Base-by-base conservation (phyloP, 2,329 filamentous ascomycete species). In the Stachybotrys chartarum region DNA sequence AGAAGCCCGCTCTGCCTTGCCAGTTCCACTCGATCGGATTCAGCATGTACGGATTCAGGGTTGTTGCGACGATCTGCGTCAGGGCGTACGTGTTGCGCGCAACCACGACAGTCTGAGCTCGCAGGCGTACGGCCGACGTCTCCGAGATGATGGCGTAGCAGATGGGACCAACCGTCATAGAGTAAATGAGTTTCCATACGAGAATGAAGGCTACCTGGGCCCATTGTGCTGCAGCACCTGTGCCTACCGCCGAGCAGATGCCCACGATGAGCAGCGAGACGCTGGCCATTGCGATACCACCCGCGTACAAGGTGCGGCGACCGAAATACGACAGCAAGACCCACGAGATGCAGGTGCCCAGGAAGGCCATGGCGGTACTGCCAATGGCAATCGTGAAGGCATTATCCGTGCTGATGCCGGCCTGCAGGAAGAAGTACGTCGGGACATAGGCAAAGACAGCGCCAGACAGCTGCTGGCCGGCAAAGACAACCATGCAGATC, bases 401-500 rank as follows among this genome's bases (percentile, higher is more conserved):
- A 8, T 69, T 64, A 1, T 64, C 60, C 5, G 69, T 65, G 5
- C 66, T 59, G 30, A 78, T 66, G 17, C 78, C 76, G 0, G 74
- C 70, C 53, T 76, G 74, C 35, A 72, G 64, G 62, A 76, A 77
- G 63, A 79, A 78, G 60, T 74, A 77, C 16, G 80, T 83, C 0
- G 71, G 68, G 2, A 66, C 71, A 49, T 74, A 75, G 54, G 71
- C 70, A 48, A 75, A 67, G 8, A 69, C 68, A 31, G 69, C 68
- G 7, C 75, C 70, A 17, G 68, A 66, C 1, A 72, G 66, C 30
- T 73, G 70, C 54, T 78, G 75, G 0, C 66, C 70, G 7, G 70
- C 61, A 52, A 74, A 74, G 6, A 69, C 76, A 64, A 79, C 56
- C 60, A 72, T 65, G 55, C 70, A 70, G n/a, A 79, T 75, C 59